Evolutionary conservation across 2,329 filamentous ascomycete species (phyloP).

Genomic region (Sclerotinia borealis): DNA sequence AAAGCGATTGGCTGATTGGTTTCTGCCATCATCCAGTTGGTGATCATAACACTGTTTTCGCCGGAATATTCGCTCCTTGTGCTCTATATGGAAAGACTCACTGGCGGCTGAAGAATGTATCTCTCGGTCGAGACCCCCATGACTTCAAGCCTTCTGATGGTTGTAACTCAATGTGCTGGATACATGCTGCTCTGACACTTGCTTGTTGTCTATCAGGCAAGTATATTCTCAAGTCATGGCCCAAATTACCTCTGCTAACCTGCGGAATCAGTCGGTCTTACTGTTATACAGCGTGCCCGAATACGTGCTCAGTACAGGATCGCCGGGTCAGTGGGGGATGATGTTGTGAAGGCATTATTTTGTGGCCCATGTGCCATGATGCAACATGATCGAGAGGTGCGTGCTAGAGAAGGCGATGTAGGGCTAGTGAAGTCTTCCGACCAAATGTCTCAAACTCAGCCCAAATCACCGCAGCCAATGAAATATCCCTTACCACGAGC

Average conservation of each 20-base stretch:
- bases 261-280: conserved; percentile 2
- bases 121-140: conserved; percentile 35
- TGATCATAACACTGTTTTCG: conserved; percentile 33
- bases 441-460: background rate
- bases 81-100: conserved; percentile 39
- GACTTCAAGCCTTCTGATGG: conserved; percentile 32
- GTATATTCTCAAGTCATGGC: background rate
- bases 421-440: conserved; percentile 9
- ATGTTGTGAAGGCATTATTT: conserved; percentile 34
- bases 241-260: background rate
- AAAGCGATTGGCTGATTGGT: conserved; percentile 33
- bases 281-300: conserved; percentile 23
- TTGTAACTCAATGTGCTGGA: conserved; percentile 36
- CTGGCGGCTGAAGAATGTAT: conserved; percentile 36
- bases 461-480: conserved; percentile 20
- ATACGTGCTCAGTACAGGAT: conserved; percentile 41
- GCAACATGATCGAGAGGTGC: conserved; percentile 41
- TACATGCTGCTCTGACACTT: conserved; percentile 25
- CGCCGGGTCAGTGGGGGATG: conserved; percentile 32
- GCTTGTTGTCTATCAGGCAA: conserved; percentile 1
- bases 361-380: conserved; percentile 39
- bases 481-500: conserved; percentile 17
- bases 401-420: conserved; percentile 35
- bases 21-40: conserved; percentile 33
- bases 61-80: conserved; percentile 33